These are phyloP conservation scores for Ceratocystis variospora DNA, from an alignment of 2,329 filamentous ascomycete genomes.

Conservation along the genomic window DNA sequence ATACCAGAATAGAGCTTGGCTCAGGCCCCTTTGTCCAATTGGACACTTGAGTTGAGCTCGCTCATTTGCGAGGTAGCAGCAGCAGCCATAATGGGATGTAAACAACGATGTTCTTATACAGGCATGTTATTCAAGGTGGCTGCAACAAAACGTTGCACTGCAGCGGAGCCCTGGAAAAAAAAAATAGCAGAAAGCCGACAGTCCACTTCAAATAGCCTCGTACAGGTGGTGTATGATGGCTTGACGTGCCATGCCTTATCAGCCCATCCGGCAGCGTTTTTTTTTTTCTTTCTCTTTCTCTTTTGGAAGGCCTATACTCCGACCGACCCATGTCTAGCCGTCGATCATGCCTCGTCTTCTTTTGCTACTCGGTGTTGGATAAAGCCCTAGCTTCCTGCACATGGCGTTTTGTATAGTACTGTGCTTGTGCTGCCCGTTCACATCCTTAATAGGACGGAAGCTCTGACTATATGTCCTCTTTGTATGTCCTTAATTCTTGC, in stretches of 20 bases:
- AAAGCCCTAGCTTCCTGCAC: too few relatives aligned
- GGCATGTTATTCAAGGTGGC: not conserved
- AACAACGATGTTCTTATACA: not conserved
- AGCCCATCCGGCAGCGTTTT: not conserved
- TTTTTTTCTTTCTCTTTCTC: not conserved
- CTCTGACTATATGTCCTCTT: not conserved
- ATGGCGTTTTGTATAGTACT: too few relatives aligned
- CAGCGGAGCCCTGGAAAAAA: not conserved
- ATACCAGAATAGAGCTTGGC: not conserved
- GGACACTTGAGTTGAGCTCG: not conserved
- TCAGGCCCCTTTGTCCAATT: not conserved
- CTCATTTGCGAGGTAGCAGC: not conserved
- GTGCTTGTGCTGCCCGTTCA: too few relatives aligned
- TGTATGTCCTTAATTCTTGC: too few relatives aligned
- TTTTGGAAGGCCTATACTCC: not conserved
- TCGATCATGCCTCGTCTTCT: not conserved
- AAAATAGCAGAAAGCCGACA: not conserved
- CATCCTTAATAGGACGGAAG: not conserved
- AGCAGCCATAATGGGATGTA: not conserved
- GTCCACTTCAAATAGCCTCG: not conserved
- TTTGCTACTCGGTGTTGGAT: not conserved
- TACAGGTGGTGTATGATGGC: not conserved
- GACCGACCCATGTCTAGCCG: not conserved
- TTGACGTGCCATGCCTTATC: not conserved
- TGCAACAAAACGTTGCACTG: not conserved